phyloP scores from a whole-genome alignment of 1,284 basidiomycete species.

The Austroboletus niveus region DNA sequence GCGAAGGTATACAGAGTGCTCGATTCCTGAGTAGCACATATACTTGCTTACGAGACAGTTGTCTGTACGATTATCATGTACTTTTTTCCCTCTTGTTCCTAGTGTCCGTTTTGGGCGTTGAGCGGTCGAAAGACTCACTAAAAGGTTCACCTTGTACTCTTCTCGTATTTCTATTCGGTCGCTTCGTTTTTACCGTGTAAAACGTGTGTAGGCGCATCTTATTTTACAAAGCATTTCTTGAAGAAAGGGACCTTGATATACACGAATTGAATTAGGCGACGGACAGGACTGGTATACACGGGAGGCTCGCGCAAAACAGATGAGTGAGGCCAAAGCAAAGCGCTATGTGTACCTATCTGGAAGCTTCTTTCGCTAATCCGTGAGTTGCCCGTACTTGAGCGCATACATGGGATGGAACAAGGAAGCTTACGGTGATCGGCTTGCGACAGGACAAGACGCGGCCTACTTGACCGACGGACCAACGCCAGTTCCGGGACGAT shows the following conservation, averaged over 20 bases:
- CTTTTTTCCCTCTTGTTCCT: neutral
- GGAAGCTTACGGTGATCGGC: constrained; percentile 15
- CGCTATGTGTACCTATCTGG: constrained; percentile 3
- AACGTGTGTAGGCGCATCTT: neutral
- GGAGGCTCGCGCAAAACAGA: constrained; percentile 2
- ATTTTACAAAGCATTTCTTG: neutral
- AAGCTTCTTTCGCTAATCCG: neutral
- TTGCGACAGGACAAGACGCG: neutral
- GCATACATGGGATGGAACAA: neutral
- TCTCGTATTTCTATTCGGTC: neutral
- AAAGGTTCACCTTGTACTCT: neutral
- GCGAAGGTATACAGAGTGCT: constrained; percentile 52
- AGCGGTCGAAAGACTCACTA: too few relatives aligned
- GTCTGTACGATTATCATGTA: neutral
- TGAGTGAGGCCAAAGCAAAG: neutral
- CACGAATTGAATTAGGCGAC: constrained; percentile 1
- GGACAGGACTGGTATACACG: constrained; percentile 7
- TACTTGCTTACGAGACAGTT: neutral
- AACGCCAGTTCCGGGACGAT: constrained; percentile 37
- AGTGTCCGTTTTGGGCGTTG: too few relatives aligned
- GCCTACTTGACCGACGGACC: constrained; percentile 40
- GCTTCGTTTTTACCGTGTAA: neutral
- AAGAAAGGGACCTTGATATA: neutral
- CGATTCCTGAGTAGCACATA: constrained; percentile 17
- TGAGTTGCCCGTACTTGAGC: constrained; percentile 13